These are phyloP conservation scores for Chrysosphaeria jannelii DNA, from an alignment of 2,329 filamentous ascomycete genomes.

Conservation along the genomic window DNA sequence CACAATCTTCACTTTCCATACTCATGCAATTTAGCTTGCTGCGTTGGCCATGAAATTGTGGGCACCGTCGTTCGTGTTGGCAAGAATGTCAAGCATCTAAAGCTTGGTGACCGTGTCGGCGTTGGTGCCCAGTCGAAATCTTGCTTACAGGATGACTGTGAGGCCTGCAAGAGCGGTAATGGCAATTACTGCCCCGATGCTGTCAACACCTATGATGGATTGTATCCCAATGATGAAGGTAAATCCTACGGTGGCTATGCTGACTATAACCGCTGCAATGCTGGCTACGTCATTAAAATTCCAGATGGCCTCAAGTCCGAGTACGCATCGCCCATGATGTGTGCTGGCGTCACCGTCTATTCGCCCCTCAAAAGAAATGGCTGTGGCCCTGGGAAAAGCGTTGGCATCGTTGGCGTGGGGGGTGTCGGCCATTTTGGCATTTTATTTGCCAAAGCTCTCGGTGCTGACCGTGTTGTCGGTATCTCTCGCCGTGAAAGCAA, in stretches of 20 bases:
- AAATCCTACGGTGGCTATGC: slow-evolving; percentile 7
- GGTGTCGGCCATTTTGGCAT: slow-evolving; percentile 5
- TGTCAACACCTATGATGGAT: slow-evolving; percentile 3
- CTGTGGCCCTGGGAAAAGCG: slow-evolving; percentile 4
- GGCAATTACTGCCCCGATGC: slow-evolving; percentile 3
- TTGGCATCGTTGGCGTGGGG: slow-evolving; percentile 5
- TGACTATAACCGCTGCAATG: slow-evolving; percentile 8
- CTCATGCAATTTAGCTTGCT: slow-evolving; percentile 11
- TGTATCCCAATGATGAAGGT: slow-evolving; percentile 11
- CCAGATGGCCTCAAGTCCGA: slow-evolving; percentile 5
- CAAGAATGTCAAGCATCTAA: slow-evolving; percentile 13
- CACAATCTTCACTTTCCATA: neutral
- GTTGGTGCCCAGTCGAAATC: slow-evolving; percentile 4
- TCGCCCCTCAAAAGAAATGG: slow-evolving; percentile 3
- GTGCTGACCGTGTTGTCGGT: slow-evolving; percentile 4
- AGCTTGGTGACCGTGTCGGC: slow-evolving; percentile 5
- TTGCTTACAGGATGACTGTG: slow-evolving; percentile 9
- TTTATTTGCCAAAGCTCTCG: slow-evolving; percentile 4
- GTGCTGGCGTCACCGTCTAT: slow-evolving; percentile 4
- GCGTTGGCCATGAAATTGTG: slow-evolving; percentile 35
- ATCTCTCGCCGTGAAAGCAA: slow-evolving; percentile 4
- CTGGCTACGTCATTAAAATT: slow-evolving; percentile 11
- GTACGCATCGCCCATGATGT: slow-evolving; percentile 6
- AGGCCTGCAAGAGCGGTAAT: slow-evolving; percentile 3
- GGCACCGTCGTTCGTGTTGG: slow-evolving; percentile 25